phyloP scores from a whole-genome alignment of 2,329 filamentous ascomycete genomes.

The Pezicula rhizophila region DNA sequence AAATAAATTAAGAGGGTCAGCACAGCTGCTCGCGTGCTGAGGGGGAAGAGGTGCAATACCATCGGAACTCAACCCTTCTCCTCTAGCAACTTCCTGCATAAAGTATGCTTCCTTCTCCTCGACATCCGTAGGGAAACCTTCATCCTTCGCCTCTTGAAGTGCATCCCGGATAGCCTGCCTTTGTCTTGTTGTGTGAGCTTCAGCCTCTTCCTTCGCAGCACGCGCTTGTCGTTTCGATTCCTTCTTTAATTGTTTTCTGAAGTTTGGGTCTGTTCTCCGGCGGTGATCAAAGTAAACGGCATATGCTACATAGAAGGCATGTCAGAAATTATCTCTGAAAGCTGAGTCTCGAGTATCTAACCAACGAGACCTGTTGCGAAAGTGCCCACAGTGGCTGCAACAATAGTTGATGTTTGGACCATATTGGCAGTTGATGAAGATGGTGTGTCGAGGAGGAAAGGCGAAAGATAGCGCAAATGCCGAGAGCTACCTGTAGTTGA shows the following conservation, averaged over 20 bases:
- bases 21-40: not conserved
- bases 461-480: not conserved
- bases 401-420: slow-evolving; percentile 47
- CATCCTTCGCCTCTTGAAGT: slow-evolving; percentile 77
- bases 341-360: slow-evolving; percentile 31
- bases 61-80: slow-evolving; percentile 76
- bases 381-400: slow-evolving; percentile 56
- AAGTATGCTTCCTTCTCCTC: slow-evolving; percentile 96
- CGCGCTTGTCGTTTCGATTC: slow-evolving; percentile 69
- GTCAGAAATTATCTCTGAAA: slow-evolving; percentile 12
- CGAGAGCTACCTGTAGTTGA: not conserved
- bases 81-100: slow-evolving; percentile 87
- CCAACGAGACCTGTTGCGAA: slow-evolving; percentile 54
- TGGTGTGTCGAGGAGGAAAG: not conserved
- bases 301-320: slow-evolving; percentile 42
- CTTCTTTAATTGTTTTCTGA: slow-evolving; percentile 63
- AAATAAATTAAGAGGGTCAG: slow-evolving; percentile 14
- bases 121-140: slow-evolving; percentile 83
- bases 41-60: slow-evolving; percentile 46
- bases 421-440: slow-evolving; percentile 24
- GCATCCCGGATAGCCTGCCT: slow-evolving; percentile 67
- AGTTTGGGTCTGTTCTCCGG: slow-evolving; percentile 57
- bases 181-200: slow-evolving; percentile 59
- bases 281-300: slow-evolving; percentile 64
- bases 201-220: slow-evolving; percentile 65